phyloP scores from a whole-genome alignment of 1,139 yeast species.

The Hansenula sp. region DNA sequence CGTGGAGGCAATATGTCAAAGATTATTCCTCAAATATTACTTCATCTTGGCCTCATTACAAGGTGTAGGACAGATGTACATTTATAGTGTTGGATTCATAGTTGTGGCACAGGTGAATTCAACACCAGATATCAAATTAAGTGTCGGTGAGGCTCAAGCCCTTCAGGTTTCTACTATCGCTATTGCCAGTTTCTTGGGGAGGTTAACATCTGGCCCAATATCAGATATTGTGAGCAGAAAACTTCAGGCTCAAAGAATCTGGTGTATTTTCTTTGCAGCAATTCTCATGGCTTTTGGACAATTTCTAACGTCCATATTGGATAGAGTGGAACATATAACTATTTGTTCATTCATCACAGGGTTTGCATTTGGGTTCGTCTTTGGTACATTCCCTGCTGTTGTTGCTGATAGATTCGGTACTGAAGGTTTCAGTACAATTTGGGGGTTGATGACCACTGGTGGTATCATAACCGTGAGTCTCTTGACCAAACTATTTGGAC shows the following conservation, averaged over 20 bases:
- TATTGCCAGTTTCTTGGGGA: conserved; percentile 49
- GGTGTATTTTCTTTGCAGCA: conserved; percentile 59
- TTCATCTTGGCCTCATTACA: conserved; percentile 57
- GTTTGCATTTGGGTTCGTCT: conserved; percentile 72
- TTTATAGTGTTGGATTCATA: conserved; percentile 57
- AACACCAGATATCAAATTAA: conserved; percentile 50
- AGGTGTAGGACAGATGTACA: conserved; percentile 59
- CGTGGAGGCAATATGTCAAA: conserved; percentile 15
- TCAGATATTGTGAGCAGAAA: conserved; percentile 52
- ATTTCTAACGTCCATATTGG: conserved; percentile 28
- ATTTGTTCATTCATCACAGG: conserved; percentile 63
- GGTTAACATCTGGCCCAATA: conserved; percentile 46
- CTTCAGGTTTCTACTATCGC: conserved; percentile 53
- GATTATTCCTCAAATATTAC: conserved; percentile 43
- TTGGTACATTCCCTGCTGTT: conserved; percentile 79
- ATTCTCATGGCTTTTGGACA: conserved; percentile 42
- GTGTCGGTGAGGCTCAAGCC: conserved; percentile 43
- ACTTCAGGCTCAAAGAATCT: conserved; percentile 54
- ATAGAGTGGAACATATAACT: conserved; percentile 25
- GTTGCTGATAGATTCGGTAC: conserved; percentile 76
- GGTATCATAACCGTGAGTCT: conserved; percentile 32
- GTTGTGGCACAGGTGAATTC: conserved; percentile 64
- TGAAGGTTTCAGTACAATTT: conserved; percentile 66
- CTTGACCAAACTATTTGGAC: conserved; percentile 30
- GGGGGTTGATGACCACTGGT: conserved; percentile 73